Percentiles rank a stretch among this genome's conserved stretches.
phyloP scores from a whole-genome alignment of 1,284 basidiomycete genomes.

The Boletus semigastroideus region DNA sequence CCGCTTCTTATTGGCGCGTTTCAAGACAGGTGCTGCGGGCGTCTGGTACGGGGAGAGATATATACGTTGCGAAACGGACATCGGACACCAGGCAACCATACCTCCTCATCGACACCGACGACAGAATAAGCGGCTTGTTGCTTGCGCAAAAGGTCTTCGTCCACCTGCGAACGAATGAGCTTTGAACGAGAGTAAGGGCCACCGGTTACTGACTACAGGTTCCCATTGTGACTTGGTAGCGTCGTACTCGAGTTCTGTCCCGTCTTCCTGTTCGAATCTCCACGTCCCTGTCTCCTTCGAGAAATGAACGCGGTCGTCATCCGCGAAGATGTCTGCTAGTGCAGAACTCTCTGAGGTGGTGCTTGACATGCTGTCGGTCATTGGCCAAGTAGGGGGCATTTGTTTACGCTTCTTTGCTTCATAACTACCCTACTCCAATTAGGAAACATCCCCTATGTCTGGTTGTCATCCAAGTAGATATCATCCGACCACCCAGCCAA shows the following conservation, averaged over 20 bases:
- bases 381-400: constrained; percentile 8
- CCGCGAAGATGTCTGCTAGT: constrained; percentile 57
- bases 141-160: constrained; percentile 77
- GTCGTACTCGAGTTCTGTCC: constrained; percentile 88
- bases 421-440: constrained; percentile 3
- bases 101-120: constrained; percentile 87
- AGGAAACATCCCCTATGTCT: constrained; percentile 11
- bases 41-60: constrained; percentile 47
- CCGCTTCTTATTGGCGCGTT: constrained; percentile 78
- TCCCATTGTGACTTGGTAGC: constrained; percentile 73
- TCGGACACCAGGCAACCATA: constrained; percentile 41
- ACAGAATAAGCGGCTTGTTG: constrained; percentile 94
- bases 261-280: constrained; percentile 88
- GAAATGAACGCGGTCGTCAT: constrained; percentile 79
- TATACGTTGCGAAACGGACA: constrained; percentile 24
- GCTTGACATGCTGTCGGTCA: constrained; percentile 18
- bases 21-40: constrained; percentile 80
- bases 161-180: constrained; percentile 48
- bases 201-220: constrained; percentile 61
- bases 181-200: background rate
- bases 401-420: constrained; percentile 28
- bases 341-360: constrained; percentile 46
- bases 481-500: constrained; percentile 25
- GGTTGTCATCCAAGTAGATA: constrained; percentile 13
- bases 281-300: constrained; percentile 77